phyloP scores from a whole-genome alignment of 2,329 filamentous ascomycete species.

The Paecilomyces sp. region DNA sequence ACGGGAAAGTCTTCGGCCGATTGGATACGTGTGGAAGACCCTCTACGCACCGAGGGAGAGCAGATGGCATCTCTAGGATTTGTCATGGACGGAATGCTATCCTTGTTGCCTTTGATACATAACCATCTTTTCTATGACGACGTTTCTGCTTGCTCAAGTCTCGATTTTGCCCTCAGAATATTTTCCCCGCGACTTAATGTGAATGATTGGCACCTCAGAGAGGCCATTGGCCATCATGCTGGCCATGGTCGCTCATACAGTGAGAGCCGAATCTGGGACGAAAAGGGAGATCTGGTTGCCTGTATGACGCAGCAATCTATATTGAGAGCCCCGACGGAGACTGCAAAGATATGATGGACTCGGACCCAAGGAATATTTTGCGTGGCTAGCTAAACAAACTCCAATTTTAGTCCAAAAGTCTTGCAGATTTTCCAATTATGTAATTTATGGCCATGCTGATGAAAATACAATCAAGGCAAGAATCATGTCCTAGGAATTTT shows the following conservation, averaged over 20 bases:
- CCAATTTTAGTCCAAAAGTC: too few species aligned
- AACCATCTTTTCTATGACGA: constrained; percentile 40
- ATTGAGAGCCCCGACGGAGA: background rate
- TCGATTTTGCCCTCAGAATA: constrained; percentile 45
- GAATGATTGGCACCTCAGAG: constrained; percentile 37
- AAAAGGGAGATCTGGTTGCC: constrained; percentile 37
- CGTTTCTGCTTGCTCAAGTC: constrained; percentile 34
- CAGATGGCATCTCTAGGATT: constrained; percentile 36
- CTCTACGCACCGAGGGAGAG: constrained; percentile 18
- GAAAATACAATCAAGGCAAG: background rate
- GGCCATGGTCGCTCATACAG: constrained; percentile 38
- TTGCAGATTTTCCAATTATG: too few species aligned
- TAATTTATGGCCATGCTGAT: too few species aligned
- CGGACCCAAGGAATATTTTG: background rate
- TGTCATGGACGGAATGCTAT: constrained; percentile 38
- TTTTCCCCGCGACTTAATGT: constrained; percentile 34
- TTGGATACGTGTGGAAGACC: constrained; percentile 28
- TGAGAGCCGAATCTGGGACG: constrained; percentile 40
- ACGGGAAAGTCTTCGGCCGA: constrained; percentile 35
- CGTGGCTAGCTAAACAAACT: too few species aligned
- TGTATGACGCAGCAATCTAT: constrained; percentile 42
- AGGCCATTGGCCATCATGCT: constrained; percentile 33
- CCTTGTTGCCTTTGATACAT: constrained; percentile 40
- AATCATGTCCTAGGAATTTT: background rate
- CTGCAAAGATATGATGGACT: background rate